phyloP scores from a whole-genome alignment of 2,329 filamentous ascomycete genomes.

The Cytospora mali region DNA sequence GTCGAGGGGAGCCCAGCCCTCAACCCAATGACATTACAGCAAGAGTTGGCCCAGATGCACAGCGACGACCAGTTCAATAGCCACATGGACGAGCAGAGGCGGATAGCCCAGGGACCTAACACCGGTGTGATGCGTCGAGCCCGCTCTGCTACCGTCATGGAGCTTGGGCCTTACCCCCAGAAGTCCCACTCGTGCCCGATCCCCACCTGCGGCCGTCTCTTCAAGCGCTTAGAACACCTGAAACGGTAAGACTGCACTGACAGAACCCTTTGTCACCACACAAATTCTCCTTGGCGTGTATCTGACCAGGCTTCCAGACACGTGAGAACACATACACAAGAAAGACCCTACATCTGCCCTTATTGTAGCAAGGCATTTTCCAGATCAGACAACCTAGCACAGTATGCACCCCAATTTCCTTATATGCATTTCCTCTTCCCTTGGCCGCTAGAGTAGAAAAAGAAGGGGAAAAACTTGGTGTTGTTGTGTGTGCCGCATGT shows the following conservation, averaged over 20 bases:
- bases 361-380: conserved; percentile 99
- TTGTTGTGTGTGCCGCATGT: conserved; percentile 48
- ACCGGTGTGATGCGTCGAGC: conserved; percentile 82
- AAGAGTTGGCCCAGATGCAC: conserved; percentile 67
- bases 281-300: conserved; percentile 44
- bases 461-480: conserved; percentile 42
- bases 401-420: conserved; percentile 65
- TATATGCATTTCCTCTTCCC: conserved; percentile 34
- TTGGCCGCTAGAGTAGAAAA: conserved; percentile 39
- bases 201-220: conserved; percentile 92
- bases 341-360: conserved; percentile 96
- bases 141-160: conserved; percentile 93
- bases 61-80: conserved; percentile 65
- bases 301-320: conserved; percentile 70
- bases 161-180: conserved; percentile 92
- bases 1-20: conserved; percentile 81
- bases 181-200: conserved; percentile 99
- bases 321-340: conserved; percentile 98
- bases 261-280: conserved; percentile 43
- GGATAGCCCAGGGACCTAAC: conserved; percentile 70
- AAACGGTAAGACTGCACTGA: conserved; percentile 78
- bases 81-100: conserved; percentile 62
- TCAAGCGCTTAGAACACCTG: conserved; percentile 98
- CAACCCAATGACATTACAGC: conserved; percentile 70
- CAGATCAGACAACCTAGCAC: conserved; percentile 96